Evolutionary conservation across 2,329 filamentous ascomycete species (phyloP).

Genomic region (Trichoderma sp.): DNA sequence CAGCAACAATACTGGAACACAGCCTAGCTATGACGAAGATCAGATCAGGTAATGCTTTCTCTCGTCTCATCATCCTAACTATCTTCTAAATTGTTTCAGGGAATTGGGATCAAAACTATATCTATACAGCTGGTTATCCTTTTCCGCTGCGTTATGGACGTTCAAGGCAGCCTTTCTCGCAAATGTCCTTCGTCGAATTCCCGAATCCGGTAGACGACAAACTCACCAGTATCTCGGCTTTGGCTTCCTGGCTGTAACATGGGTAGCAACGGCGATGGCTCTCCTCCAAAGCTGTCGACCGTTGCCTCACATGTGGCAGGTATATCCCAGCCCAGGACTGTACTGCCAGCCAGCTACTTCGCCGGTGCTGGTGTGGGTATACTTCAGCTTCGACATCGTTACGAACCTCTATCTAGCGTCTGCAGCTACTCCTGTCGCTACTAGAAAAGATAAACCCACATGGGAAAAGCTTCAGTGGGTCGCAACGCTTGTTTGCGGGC

Average conservation of each 20-base stretch:
- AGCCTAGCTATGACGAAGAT: background rate
- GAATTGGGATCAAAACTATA: conserved; percentile 20
- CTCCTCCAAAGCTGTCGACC: conserved; percentile 18
- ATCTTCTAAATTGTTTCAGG: conserved; percentile 1
- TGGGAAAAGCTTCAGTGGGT: background rate
- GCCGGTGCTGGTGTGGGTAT: conserved; percentile 17
- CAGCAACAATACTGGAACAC: background rate
- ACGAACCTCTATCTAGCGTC: conserved; percentile 11
- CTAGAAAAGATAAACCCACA: background rate
- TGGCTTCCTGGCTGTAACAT: conserved; percentile 6
- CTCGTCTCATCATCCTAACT: fast-evolving
- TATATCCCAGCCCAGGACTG: background rate
- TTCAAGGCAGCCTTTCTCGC: conserved; percentile 19
- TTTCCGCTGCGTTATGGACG: conserved; percentile 17
- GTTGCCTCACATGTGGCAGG: conserved; percentile 17
- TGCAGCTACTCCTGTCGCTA: conserved; percentile 1
- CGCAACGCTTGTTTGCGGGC: background rate
- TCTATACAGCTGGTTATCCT: conserved; percentile 17
- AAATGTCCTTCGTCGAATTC: background rate
- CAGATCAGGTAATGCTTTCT: background rate
- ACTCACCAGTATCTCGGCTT: conserved; percentile 1
- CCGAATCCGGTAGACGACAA: background rate
- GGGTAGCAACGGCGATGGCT: background rate
- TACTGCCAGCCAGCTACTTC: conserved; percentile 19
- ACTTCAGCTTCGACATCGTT: conserved; percentile 1